Evolutionary conservation across 345 rosid species (phyloP), one percentile per base, ranked within the genome.

Genomic region (Carallia pectinifolia): DNA sequence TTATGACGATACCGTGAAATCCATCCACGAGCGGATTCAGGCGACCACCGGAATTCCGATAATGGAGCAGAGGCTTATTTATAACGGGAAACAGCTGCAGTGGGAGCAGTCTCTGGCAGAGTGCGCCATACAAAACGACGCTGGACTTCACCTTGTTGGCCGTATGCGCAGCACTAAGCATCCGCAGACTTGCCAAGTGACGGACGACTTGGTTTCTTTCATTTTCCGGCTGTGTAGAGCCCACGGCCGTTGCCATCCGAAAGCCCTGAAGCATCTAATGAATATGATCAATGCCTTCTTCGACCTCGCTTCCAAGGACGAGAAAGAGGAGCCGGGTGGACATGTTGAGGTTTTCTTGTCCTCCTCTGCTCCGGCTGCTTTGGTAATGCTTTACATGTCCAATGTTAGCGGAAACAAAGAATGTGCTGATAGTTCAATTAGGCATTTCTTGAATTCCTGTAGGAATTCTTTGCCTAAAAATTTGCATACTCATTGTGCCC

Each of bases 51-150:
- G 84, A 69, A 90, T 95, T 65, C 97, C 97, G 10, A 75, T 79
- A 37, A 68, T 31, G 0, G 90, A 88, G 61, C 97, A 92, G 73
- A 67, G 97, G 60, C 54, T 92, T 7, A 85, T 95, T 75, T 90
- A 92, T 19, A 53, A 77, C 63, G 96, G 97, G 38, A 90, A 81
- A 75, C 99, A 95, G 85, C 83, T 95, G 2, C 92, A 86, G 88
- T 77, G 74, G 76, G 97, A 95, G 39, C 87, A 88, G 33, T 74
- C 90, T 2, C 77, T 95, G 6, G 80, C 85, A 5, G 84, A 88
- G 39, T 95, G 92, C 47, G 76, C 96, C 90, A 53, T 91, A 90
- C 72, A 97, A 94, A 88, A 89, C 16, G 99, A 95, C 56, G 85
- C 96, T 0, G 83, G 83, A 0, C 85, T 95, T 7, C 90, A 90